These are phyloP conservation scores for Hortiboletus rubellus DNA, from an alignment of 1,284 basidiomycete species.

Conservation along the genomic window DNA sequence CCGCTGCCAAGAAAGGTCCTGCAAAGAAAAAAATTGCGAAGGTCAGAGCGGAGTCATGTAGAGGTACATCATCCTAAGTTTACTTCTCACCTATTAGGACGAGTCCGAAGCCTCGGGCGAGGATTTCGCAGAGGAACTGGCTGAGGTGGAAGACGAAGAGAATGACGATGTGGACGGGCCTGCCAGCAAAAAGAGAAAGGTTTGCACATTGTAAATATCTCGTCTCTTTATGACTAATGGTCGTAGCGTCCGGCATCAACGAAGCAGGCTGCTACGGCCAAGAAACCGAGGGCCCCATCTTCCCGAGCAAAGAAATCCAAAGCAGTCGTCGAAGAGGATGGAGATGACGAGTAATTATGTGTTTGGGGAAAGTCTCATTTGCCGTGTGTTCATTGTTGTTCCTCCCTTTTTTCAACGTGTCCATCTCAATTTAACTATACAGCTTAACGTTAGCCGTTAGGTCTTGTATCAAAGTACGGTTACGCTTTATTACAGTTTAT, in stretches of 20 bases:
- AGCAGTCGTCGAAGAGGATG: slow-evolving; percentile 30
- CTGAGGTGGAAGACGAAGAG: slow-evolving; percentile 31
- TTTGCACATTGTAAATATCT: slow-evolving; percentile 5
- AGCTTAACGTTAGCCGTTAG: neutral
- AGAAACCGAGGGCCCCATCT: slow-evolving; percentile 28
- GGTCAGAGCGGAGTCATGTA: slow-evolving; percentile 29
- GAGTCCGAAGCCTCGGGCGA: slow-evolving; percentile 36
- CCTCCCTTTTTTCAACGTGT: neutral
- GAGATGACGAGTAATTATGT: slow-evolving; percentile 30
- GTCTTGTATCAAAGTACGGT: slow-evolving; percentile 3
- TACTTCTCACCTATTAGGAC: slow-evolving; percentile 14
- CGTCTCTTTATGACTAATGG: slow-evolving; percentile 14
- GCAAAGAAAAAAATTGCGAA: slow-evolving; percentile 35
- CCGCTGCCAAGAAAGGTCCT: slow-evolving; percentile 27
- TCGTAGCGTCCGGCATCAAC: slow-evolving; percentile 27
- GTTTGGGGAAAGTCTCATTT: neutral
- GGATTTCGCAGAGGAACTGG: slow-evolving; percentile 34
- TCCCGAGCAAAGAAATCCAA: slow-evolving; percentile 35
- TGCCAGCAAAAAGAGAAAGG: slow-evolving; percentile 34
- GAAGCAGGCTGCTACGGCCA: slow-evolving; percentile 24
- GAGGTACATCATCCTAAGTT: neutral
- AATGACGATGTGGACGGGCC: slow-evolving; percentile 28
- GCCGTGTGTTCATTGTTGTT: slow-evolving; percentile 10
- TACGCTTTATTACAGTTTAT: slow-evolving; percentile 3
- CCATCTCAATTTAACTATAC: slow-evolving; percentile 10